Evolutionary conservation across 73 alveolate species (phyloP).

Genomic region (Paramecium sexaurelia): DNA sequence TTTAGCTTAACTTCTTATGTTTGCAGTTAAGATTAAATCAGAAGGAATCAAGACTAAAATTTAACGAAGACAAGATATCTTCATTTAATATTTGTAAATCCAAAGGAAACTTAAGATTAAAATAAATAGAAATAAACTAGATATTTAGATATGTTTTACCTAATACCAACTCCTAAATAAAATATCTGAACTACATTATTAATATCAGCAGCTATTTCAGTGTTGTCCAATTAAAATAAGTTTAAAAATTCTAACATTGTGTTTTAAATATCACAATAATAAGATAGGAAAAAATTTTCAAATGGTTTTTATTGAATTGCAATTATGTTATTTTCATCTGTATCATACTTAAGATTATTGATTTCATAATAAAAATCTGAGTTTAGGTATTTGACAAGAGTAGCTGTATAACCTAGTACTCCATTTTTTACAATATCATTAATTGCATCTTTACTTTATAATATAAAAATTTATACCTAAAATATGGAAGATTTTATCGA

Average conservation of each 20-base stretch:
- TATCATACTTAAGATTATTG: not conserved
- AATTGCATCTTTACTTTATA: not conserved
- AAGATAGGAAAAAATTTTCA: not conserved
- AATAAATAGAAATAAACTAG: not conserved
- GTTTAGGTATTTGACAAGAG: not conserved
- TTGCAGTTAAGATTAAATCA: not conserved
- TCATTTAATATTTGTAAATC: not conserved
- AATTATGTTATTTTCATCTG: not conserved
- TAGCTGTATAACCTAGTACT: constrained; percentile 42
- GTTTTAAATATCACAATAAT: not conserved
- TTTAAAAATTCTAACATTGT: not conserved
- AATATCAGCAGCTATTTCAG: not conserved
- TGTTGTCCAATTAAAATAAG: constrained; percentile 8
- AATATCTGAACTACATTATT: not conserved
- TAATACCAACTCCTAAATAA: constrained; percentile 40
- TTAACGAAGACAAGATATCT: not conserved
- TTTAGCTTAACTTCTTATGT: constrained; percentile 29
- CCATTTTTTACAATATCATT: constrained; percentile 1
- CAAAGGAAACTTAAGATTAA: not conserved
- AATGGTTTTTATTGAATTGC: not conserved
- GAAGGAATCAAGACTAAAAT: constrained; percentile 9
- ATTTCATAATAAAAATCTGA: constrained; percentile 1
- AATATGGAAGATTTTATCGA: not conserved
- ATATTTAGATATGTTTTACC: not conserved
- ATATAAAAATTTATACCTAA: not conserved